Evolutionary conservation across 106 monocot genomes (phyloP).

Genomic region (Apostasia shenzhenica): DNA sequence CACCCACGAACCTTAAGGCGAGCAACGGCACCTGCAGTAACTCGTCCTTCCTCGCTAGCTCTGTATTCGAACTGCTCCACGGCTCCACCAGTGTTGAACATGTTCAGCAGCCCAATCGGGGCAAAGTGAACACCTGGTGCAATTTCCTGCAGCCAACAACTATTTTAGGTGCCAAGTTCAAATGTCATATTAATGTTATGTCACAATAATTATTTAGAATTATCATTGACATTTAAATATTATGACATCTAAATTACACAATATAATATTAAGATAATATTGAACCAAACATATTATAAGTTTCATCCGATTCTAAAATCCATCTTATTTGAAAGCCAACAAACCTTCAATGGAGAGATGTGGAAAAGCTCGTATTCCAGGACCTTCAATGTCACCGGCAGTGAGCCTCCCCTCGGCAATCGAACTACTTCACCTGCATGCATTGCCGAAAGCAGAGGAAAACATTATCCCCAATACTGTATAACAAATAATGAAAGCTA

Average conservation of each 20-base stretch:
- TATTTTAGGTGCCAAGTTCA: no score
- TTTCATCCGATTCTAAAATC: no score
- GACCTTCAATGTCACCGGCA: conserved; percentile 43
- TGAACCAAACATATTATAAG: no score
- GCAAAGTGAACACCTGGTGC: conserved; percentile 18
- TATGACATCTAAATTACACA: no score
- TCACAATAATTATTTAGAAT: no score
- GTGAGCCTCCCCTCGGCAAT: conserved; percentile 19
- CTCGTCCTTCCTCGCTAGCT: background rate
- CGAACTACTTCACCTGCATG: conserved; percentile 30
- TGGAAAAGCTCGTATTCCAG: conserved; percentile 57
- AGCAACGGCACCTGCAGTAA: background rate
- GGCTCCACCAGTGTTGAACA: conserved; percentile 51
- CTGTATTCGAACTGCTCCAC: conserved; percentile 21
- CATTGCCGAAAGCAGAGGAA: no score
- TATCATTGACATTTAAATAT: no score
- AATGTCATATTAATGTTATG: no score
- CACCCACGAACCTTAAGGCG: conserved; percentile 32
- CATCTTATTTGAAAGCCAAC: no score
- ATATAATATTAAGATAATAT: no score
- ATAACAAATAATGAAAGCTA: no score
- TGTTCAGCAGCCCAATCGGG: conserved; percentile 41
- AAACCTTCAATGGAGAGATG: conserved; percentile 35
- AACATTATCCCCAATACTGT: no score
- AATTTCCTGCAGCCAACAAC: conserved; percentile 17